Evolutionary conservation across 257 asterid species (phyloP).

Genomic region (Solanum bulbocastanum): DNA sequence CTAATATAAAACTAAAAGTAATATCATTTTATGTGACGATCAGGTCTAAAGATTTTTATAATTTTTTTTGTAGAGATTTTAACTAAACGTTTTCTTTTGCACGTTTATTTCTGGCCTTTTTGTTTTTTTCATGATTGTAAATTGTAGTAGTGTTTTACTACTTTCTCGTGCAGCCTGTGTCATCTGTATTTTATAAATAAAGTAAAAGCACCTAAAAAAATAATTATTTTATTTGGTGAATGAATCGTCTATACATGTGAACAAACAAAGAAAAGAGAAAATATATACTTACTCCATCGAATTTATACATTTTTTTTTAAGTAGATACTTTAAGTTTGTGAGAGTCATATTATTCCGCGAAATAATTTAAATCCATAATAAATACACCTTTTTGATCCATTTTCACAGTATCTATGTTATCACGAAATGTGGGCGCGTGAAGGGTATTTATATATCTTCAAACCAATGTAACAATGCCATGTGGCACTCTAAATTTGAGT

Average conservation of each 20-base stretch:
- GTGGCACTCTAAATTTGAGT: no score
- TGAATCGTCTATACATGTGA: neutral
- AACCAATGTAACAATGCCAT: no score
- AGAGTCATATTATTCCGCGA: no score
- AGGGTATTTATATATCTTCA: no score
- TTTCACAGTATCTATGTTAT: no score
- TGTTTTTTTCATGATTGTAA: neutral
- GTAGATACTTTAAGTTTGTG: no score
- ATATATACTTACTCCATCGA: no score
- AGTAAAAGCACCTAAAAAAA: neutral
- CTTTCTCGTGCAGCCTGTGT: neutral
- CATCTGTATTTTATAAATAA: neutral
- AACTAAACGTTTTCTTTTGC: neutral
- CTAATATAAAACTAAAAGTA: neutral
- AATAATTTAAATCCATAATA: no score
- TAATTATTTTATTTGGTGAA: neutral
- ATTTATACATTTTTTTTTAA: no score
- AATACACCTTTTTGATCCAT: no score
- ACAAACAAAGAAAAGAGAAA: neutral
- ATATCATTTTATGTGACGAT: neutral
- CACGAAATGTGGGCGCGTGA: no score
- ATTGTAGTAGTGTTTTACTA: neutral
- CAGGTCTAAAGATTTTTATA: neutral
- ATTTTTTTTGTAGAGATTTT: neutral
- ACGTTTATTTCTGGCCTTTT: neutral